These are phyloP conservation scores for Trichosporon ovoides DNA, from an alignment of 1,284 basidiomycete species.

Conservation along the genomic window DNA sequence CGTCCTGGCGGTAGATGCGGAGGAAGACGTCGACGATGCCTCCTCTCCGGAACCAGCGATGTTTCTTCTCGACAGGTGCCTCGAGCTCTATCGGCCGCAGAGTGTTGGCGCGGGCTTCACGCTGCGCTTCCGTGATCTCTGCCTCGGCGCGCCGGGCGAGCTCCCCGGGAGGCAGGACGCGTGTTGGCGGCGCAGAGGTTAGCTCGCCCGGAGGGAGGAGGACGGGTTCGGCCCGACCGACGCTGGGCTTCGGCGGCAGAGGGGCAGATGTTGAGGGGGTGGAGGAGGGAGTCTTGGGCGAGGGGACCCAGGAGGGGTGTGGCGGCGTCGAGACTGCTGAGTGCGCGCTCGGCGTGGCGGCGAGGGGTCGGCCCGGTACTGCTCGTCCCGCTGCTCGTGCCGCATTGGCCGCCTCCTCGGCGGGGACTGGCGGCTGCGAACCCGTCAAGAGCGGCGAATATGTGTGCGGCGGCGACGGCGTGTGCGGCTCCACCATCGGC, in stretches of 20 bases:
- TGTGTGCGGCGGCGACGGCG: slow-evolving; percentile 7
- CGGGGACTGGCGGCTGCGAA: slow-evolving; percentile 22
- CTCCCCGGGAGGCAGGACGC: neutral
- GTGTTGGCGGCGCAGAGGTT: neutral
- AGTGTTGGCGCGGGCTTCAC: neutral
- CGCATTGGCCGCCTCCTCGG: neutral
- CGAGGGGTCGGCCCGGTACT: neutral
- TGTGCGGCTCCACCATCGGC: slow-evolving; percentile 1
- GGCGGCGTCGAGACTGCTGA: too few relatives aligned
- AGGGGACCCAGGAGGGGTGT: too few relatives aligned
- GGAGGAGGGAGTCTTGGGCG: too few relatives aligned
- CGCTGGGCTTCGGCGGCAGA: too few relatives aligned
- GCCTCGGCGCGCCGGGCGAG: neutral
- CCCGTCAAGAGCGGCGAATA: slow-evolving; percentile 31
- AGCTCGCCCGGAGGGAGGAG: neutral
- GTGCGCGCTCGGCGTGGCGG: too few relatives aligned
- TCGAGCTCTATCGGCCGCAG: neutral
- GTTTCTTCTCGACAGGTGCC: too few relatives aligned
- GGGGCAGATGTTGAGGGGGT: too few relatives aligned
- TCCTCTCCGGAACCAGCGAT: slow-evolving; percentile 16
- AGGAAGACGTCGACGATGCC: slow-evolving; percentile 68
- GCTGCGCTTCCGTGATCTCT: neutral
- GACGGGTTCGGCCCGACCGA: neutral
- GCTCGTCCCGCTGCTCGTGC: neutral
- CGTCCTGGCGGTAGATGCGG: slow-evolving; percentile 70